Conservation (phyloP, 73 alveolate species). For the Paramecium caudatum region DNA sequence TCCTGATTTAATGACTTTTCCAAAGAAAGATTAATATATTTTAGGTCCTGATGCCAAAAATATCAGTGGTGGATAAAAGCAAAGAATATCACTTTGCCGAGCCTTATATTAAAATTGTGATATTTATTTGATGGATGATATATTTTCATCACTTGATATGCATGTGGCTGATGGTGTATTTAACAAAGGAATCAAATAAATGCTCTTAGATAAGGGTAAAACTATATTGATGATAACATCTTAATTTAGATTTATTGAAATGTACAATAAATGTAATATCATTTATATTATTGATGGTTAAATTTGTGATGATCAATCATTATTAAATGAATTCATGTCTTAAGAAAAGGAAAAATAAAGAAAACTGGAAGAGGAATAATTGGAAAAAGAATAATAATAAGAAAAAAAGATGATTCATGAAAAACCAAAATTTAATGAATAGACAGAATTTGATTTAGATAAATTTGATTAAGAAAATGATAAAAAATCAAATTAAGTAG, state of each 20-base stretch:
- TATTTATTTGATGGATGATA: conserved; percentile 91
- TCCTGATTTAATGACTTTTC: conserved; percentile 86
- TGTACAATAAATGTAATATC: conserved; percentile 58
- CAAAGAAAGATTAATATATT: conserved; percentile 83
- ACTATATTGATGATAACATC: conserved; percentile 83
- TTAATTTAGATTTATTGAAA: conserved; percentile 70
- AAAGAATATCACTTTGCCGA: conserved; percentile 89
- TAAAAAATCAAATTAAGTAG: conserved; percentile 22
- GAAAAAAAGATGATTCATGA: conserved; percentile 35
- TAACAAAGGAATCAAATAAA: conserved; percentile 80
- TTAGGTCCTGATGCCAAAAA: conserved; percentile 92
- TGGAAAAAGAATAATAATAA: conserved; percentile 3
- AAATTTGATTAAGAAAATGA: background rate
- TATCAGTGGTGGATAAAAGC: conserved; percentile 92
- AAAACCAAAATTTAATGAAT: background rate
- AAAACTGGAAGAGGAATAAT: conserved; percentile 24
- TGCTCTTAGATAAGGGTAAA: conserved; percentile 82
- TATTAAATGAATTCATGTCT: conserved; percentile 85
- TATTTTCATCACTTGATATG: conserved; percentile 87
- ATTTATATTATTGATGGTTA: conserved; percentile 67
- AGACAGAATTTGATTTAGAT: background rate
- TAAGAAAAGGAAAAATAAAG: conserved; percentile 67
- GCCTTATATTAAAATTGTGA: conserved; percentile 88
- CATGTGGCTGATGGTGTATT: conserved; percentile 85
- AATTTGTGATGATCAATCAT: conserved; percentile 76